Evolutionary conservation across 306 rosid species (phyloP).

Genomic region (Vigna reflexopilosa): DNA sequence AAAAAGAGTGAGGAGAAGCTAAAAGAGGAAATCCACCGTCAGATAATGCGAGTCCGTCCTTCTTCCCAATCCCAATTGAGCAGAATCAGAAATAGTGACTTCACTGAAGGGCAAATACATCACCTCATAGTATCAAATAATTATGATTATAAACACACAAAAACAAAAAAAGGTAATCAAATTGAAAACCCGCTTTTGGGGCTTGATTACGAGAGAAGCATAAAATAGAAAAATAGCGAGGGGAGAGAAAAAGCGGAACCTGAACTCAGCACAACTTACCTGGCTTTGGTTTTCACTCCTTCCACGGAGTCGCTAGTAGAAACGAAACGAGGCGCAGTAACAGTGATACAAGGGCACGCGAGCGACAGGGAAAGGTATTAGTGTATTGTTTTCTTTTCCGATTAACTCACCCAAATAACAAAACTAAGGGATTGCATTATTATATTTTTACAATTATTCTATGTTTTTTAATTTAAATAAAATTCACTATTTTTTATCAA

Average conservation of each 20-base stretch:
- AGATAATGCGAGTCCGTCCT: constrained; percentile 9
- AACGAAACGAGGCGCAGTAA: constrained; percentile 25
- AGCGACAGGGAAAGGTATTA: neutral
- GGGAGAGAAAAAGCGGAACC: neutral
- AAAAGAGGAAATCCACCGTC: constrained; percentile 26
- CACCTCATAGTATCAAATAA: neutral
- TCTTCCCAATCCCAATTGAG: neutral
- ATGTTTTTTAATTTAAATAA: too few species aligned
- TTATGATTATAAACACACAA: neutral
- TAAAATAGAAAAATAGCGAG: neutral
- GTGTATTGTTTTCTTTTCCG: neutral
- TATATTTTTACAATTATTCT: neutral
- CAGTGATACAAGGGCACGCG: neutral
- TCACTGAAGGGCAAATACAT: neutral
- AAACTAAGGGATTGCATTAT: neutral
- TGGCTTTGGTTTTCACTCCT: neutral
- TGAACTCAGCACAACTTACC: neutral
- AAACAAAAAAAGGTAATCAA: neutral
- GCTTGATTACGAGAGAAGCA: neutral
- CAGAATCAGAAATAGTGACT: constrained; percentile 17
- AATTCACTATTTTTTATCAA: too few species aligned
- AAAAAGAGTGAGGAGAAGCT: constrained; percentile 14
- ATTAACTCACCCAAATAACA: neutral
- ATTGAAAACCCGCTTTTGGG: neutral
- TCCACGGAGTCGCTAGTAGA: constrained; percentile 3